Evolutionary conservation across 352 stramenopile species (phyloP).

Genomic region (Phytopythium aichiense): DNA sequence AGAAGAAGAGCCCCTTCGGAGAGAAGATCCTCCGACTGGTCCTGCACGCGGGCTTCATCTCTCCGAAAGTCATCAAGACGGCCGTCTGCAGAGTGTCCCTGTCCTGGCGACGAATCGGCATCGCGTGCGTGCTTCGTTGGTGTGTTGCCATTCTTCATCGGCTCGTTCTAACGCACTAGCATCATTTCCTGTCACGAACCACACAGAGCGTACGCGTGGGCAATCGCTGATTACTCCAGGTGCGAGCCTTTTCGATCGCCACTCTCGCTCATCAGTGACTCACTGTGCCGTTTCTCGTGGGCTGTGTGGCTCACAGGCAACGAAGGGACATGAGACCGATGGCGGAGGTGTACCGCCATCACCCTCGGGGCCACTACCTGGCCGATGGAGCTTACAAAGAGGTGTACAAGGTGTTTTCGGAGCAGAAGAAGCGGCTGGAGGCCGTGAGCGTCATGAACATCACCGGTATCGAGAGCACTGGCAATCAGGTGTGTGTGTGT

Average conservation of each 20-base stretch:
- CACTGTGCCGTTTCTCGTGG: conserved; percentile 3
- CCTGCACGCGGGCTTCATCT: conserved; percentile 35
- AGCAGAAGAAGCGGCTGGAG: conserved; percentile 51
- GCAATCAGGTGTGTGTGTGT: conserved; percentile 70
- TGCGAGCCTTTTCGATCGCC: conserved; percentile 11
- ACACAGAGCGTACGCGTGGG: conserved; percentile 45
- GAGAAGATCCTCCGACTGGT: conserved; percentile 43
- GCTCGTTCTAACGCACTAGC: background rate
- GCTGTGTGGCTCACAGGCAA: conserved; percentile 27
- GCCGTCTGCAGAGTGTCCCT: conserved; percentile 37
- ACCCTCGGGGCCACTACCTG: conserved; percentile 73
- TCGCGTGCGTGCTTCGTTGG: conserved; percentile 26
- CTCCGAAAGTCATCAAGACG: conserved; percentile 23
- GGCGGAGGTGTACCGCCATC: conserved; percentile 37
- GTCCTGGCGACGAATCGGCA: conserved; percentile 36
- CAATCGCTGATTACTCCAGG: conserved; percentile 47
- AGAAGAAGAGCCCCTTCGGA: conserved; percentile 21
- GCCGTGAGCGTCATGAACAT: conserved; percentile 93
- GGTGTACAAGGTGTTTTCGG: conserved; percentile 84
- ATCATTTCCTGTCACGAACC: background rate
- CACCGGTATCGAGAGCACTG: conserved; percentile 73
- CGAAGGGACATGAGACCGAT: conserved; percentile 25
- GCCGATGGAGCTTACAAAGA: conserved; percentile 86
- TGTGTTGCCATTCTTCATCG: background rate
- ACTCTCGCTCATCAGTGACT: background rate